A percentile compares a stretch with the other conserved stretches of the same genome.
phyloP scores from a whole-genome alignment of 257 asterid genomes.

The Przewalskia tangutica region DNA sequence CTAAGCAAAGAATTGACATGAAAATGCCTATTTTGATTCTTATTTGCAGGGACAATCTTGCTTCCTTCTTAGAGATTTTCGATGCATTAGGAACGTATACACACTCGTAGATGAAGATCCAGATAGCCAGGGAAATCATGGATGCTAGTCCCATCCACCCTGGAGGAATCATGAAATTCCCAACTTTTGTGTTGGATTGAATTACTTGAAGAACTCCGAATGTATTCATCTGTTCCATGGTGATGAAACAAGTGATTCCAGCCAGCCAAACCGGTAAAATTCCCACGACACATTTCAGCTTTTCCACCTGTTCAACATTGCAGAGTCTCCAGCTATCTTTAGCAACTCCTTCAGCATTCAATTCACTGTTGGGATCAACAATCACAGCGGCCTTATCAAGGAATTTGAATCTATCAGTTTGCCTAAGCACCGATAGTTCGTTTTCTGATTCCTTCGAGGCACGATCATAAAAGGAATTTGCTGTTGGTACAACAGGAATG shows the following conservation, averaged over 20 bases:
- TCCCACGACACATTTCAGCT: constrained; percentile 39
- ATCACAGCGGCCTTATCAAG: constrained; percentile 60
- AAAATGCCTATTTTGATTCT: constrained; percentile 44
- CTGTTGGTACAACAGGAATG: background rate
- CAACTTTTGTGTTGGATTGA: constrained; percentile 41
- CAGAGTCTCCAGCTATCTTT: constrained; percentile 49
- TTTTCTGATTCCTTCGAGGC: background rate
- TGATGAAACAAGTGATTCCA: constrained; percentile 52
- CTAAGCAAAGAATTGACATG: constrained; percentile 52
- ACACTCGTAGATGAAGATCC: constrained; percentile 64
- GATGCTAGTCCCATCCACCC: constrained; percentile 79
- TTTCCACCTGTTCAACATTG: constrained; percentile 53
- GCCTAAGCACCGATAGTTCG: background rate
- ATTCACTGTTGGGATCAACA: constrained; percentile 18
- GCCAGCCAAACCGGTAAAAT: constrained; percentile 65
- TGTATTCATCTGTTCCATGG: constrained; percentile 60
- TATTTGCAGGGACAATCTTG: constrained; percentile 25
- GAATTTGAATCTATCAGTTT: constrained; percentile 22
- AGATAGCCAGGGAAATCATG: constrained; percentile 53
- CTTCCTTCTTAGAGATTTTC: constrained; percentile 23
- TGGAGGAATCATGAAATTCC: constrained; percentile 55
- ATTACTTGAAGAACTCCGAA: constrained; percentile 61
- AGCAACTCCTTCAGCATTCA: constrained; percentile 31
- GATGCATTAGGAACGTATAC: constrained; percentile 29
- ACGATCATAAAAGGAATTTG: constrained; percentile 20